These are phyloP conservation scores for Solanum habrochaites DNA, from an alignment of 257 asterid species.

Conservation along the genomic window DNA sequence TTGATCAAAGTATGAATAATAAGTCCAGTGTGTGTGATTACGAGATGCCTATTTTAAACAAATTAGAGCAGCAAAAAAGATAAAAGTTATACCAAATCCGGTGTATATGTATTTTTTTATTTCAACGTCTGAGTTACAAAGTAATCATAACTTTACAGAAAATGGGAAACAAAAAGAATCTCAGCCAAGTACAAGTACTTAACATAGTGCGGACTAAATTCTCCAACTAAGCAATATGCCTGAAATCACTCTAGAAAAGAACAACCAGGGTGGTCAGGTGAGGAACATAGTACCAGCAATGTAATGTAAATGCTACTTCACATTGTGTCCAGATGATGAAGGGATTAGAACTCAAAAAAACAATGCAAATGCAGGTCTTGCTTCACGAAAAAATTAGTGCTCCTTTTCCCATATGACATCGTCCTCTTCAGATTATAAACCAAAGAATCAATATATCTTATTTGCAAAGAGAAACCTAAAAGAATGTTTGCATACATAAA, in stretches of 20 bases:
- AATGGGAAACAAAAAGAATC: neutral
- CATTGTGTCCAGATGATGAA: neutral
- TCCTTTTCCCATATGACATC: neutral
- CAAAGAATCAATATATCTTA: neutral
- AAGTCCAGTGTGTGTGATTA: neutral
- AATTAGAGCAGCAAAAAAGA: neutral
- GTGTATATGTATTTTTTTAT: neutral
- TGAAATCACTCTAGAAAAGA: neutral
- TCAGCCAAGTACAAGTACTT: neutral
- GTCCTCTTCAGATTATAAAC: neutral
- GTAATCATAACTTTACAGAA: neutral
- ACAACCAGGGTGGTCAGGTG: neutral
- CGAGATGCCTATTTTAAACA: neutral
- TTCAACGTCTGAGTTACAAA: neutral
- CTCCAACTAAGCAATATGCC: neutral
- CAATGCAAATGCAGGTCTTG: neutral
- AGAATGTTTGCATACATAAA: neutral
- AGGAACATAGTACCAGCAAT: neutral
- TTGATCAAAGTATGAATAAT: neutral
- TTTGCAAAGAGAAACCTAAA: neutral
- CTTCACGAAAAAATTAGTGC: neutral
- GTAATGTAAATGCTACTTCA: neutral
- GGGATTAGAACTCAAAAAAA: neutral
- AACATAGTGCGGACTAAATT: neutral
- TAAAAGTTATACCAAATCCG: neutral